Evolutionary conservation across 805 yeast genomes (phyloP), one percentile per base, ranked within the genome.

Genomic region (Candida alai): DNA sequence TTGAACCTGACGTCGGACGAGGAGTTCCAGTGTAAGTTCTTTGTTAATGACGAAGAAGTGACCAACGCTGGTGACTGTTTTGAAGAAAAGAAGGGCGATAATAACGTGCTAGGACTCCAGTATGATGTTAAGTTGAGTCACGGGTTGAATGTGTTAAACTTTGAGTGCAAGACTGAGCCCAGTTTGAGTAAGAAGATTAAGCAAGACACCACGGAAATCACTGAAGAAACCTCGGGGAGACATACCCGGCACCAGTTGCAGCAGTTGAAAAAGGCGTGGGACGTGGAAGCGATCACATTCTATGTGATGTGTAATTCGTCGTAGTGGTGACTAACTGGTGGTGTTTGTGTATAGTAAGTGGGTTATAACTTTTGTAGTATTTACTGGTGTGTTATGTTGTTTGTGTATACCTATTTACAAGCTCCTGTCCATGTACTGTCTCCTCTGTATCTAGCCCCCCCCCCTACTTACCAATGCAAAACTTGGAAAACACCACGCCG

Each of bases 401-500:
- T 26, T 15, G n/a, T 26, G 9, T 26, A 15, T 26, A 15, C 29
- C 11, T 11, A 11, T n/a, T n/a, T n/a, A 21, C 11, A 11, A 21
- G 24, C 24, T 11, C 28, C 28, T 10, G 10, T 15, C 24, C 28
- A 9, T 11, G 9, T 21, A 14, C 18, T 2, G 10, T 26, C 16
- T 12, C 9, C 7, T n/a, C 17, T 28, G 15, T 19, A n/a, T 28
- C 15, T 19, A 31, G 8, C 22, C 6, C 7, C 11, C 6, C 11
- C 14, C 5, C 9, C 44, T 62, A 90, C 56, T 90, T 90, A 0
- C 98, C 98, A 15, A 93, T 87, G 57, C 98, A 93, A 54, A 93
- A 93, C 41, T 78, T 83, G 2, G 95, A 80, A 52, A 93, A 93
- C 0, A 93, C 93, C 1, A 85, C 90, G 1, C 93, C 96, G 4